Evolutionary conservation across 345 rosid genomes (phyloP).

Genomic region (Lenwebbia sp.): DNA sequence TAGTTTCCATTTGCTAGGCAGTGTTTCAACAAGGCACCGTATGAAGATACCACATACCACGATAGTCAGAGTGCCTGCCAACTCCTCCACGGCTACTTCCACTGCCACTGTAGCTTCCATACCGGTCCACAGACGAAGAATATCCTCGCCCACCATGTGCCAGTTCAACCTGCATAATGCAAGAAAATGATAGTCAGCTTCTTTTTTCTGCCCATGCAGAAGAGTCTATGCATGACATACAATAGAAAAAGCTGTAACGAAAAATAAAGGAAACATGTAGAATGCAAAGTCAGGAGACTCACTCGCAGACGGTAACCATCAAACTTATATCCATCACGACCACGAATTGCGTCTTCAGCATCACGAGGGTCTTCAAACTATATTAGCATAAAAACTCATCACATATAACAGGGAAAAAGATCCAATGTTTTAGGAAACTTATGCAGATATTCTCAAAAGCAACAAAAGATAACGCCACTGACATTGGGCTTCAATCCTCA

Average conservation of each 20-base stretch:
- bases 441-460: background rate
- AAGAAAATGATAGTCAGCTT: background rate
- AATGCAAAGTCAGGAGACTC: slow-evolving; percentile 5
- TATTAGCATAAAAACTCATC: background rate
- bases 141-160: slow-evolving; percentile 82
- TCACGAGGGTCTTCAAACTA: slow-evolving; percentile 93
- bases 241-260: background rate
- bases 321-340: slow-evolving; percentile 88
- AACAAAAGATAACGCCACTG: background rate
- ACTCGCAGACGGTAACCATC: slow-evolving; percentile 80
- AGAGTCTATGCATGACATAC: background rate
- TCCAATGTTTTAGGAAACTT: background rate
- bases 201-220: background rate
- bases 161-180: slow-evolving; percentile 62
- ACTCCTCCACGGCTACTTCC: slow-evolving; percentile 62
- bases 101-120: slow-evolving; percentile 56
- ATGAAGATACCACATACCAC: slow-evolving; percentile 39
- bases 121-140: slow-evolving; percentile 63
- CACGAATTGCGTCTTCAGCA: slow-evolving; percentile 88
- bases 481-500: slow-evolving; percentile 10
- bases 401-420: background rate
- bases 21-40: background rate
- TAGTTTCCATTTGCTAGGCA: background rate
- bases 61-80: slow-evolving; percentile 78
- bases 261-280: background rate